Conservation (phyloP, 2,329 filamentous ascomycete species). For the Zasmidium citrigriseum region DNA sequence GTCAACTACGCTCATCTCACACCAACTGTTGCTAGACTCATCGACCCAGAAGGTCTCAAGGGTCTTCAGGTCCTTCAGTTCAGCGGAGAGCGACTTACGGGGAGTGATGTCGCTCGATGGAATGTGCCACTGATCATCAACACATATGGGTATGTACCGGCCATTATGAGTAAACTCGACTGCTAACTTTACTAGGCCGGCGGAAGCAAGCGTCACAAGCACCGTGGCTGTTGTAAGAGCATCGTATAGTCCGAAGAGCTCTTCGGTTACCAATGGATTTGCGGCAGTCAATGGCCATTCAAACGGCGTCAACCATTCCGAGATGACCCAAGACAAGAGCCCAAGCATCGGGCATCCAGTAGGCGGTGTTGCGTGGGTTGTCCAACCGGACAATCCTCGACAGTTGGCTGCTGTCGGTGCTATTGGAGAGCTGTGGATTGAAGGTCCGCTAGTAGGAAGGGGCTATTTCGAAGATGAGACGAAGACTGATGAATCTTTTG, state of each 20-base stretch:
- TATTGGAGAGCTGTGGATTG: constrained; percentile 50
- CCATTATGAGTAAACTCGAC: background rate
- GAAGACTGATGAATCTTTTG: constrained; percentile 35
- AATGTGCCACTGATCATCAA: background rate
- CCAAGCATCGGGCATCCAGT: background rate
- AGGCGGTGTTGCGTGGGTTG: constrained; percentile 10
- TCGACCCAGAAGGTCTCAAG: constrained; percentile 35
- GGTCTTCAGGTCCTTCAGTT: constrained; percentile 7
- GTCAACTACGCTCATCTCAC: constrained; percentile 54
- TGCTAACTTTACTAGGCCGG: background rate
- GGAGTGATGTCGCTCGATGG: constrained; percentile 32
- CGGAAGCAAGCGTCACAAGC: background rate
- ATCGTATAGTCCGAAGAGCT: background rate
- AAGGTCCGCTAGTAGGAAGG: constrained; percentile 47
- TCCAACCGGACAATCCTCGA: constrained; percentile 9
- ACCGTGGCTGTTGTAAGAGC: background rate
- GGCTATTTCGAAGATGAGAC: constrained; percentile 43
- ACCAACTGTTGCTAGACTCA: constrained; percentile 53
- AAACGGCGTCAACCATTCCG: background rate
- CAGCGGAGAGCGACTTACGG: constrained; percentile 36
- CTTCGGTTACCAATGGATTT: background rate
- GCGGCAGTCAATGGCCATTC: background rate
- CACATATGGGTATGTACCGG: background rate
- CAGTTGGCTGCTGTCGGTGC: constrained; percentile 60
- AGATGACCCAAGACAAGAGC: background rate